These are phyloP conservation scores for Phaeotremella skinneri DNA, from an alignment of 768 basidiomycete genomes.

Conservation along the genomic window DNA sequence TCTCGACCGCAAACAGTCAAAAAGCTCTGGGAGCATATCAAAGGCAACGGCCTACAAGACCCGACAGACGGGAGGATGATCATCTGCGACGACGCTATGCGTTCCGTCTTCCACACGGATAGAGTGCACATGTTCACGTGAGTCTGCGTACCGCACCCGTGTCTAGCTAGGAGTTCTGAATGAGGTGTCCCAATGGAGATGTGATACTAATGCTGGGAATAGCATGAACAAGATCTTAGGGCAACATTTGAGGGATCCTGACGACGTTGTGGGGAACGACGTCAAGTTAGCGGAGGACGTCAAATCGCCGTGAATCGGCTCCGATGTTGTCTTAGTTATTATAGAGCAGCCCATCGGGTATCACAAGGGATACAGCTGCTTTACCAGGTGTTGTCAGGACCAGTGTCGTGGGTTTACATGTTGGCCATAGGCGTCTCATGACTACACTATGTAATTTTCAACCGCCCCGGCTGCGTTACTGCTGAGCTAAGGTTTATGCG, in stretches of 20 bases:
- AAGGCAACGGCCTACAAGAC: conserved; percentile 75
- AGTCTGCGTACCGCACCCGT: conserved; percentile 6
- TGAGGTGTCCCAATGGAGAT: background rate
- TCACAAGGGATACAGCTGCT: too few relatives aligned
- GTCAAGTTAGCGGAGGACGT: conserved; percentile 3
- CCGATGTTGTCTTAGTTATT: too few relatives aligned
- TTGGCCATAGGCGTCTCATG: too few relatives aligned
- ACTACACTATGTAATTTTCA: too few relatives aligned
- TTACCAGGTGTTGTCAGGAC: too few relatives aligned
- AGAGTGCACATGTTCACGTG: conserved; percentile 74
- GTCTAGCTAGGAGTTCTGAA: background rate
- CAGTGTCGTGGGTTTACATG: too few relatives aligned
- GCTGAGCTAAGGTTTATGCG: too few relatives aligned
- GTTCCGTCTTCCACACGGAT: conserved; percentile 73
- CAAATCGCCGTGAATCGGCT: too few relatives aligned
- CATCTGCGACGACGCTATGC: conserved; percentile 70
- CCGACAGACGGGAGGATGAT: conserved; percentile 80
- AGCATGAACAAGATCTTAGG: conserved; percentile 89
- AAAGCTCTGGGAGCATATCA: conserved; percentile 85
- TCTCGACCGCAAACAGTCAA: conserved; percentile 90
- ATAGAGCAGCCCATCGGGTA: too few relatives aligned
- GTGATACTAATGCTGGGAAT: conserved; percentile 9
- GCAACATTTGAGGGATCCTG: conserved; percentile 54
- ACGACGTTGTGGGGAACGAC: conserved; percentile 34
- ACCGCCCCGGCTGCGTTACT: too few relatives aligned